Evolutionary conservation across 768 basidiomycete genomes (phyloP), one percentile per base, ranked within the genome.

Genomic region (Leucosporidium yakuticum): DNA sequence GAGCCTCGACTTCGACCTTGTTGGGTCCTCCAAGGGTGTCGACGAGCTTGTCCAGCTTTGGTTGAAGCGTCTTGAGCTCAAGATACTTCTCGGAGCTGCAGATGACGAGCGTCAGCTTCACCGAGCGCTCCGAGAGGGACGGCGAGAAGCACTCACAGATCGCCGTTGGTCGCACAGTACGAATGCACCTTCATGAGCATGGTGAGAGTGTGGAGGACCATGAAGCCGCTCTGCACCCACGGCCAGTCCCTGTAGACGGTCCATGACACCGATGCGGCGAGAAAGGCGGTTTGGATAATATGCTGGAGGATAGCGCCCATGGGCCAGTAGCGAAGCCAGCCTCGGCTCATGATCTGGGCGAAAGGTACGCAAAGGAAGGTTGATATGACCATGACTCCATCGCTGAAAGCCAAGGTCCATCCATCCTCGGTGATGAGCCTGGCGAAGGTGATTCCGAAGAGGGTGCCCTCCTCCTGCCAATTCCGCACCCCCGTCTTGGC

Each of bases 181-280:
- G 92, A 96, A 78, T 99, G 94, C 83, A 95, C 88, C 80, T 81
- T 81, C 80, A 81, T 81, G 69, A 81, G 74, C 59, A 77, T 79
- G 34, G 74, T 90, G 27, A 98, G 81, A 14, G 89, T 86, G 77
- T 97, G 94, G 59, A 92, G 79, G 1, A 89, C 94, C 59, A 93
- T 80, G 78, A 89, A 94, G 9, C 91, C 92, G 8, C 89, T 65
- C 77, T 97, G 94, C 8, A 97, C 94, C 94, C 94, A 97, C 47
- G 91, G 92, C 94, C 94, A 97, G 74, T 92, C 84, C 60, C 92
- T 89, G 73, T 94, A 86, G 77, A 90, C 94, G 0, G 93, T 96
- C 93, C 94, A 97, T 55, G 83, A 86, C 39, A 98, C 83, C 4
- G 88, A 87, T 15, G 82, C 79, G 50, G 83, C 83, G n/a, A 98